phyloP scores from a whole-genome alignment of 2,329 filamentous ascomycete genomes.

The Cladophialophora carrionii region DNA sequence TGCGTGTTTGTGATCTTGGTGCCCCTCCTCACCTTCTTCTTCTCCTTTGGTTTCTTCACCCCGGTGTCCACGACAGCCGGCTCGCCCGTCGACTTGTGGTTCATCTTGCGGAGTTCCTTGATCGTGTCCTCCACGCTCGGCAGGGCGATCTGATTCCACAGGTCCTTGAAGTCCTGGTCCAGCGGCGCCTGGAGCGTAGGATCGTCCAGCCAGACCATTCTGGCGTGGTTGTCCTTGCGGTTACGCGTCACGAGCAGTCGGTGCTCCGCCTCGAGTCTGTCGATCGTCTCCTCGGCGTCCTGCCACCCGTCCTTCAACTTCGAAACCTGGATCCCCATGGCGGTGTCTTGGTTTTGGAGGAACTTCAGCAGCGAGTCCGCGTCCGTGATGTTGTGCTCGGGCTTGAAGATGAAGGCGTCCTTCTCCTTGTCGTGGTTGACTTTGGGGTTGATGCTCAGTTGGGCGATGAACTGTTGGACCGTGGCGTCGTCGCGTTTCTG shows the following conservation, averaged over 20 bases:
- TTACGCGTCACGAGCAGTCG: slow-evolving; percentile 83
- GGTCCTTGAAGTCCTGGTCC: slow-evolving; percentile 77
- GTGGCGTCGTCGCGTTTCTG: slow-evolving; percentile 30
- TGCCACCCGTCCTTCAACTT: slow-evolving; percentile 97
- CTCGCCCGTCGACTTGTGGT: slow-evolving; percentile 82
- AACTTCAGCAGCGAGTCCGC: slow-evolving; percentile 76
- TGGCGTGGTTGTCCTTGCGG: slow-evolving; percentile 86
- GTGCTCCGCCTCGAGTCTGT: slow-evolving; percentile 74
- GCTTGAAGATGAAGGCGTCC: slow-evolving; percentile 79
- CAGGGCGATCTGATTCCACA: slow-evolving; percentile 81
- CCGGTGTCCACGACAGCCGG: slow-evolving; percentile 63
- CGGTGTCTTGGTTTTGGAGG: slow-evolving; percentile 79
- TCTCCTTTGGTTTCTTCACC: slow-evolving; percentile 63
- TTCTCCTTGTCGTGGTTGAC: slow-evolving; percentile 60
- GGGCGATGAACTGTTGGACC: slow-evolving; percentile 23
- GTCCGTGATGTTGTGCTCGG: slow-evolving; percentile 79
- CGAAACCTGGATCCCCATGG: slow-evolving; percentile 78
- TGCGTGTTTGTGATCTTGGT: slow-evolving; percentile 87
- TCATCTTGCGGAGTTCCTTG: slow-evolving; percentile 71
- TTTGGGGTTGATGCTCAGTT: slow-evolving; percentile 55
- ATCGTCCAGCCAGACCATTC: slow-evolving; percentile 88
- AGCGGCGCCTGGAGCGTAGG: slow-evolving; percentile 73
- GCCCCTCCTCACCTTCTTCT: slow-evolving; percentile 72
- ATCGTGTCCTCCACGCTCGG: slow-evolving; percentile 74
- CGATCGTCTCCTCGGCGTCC: slow-evolving; percentile 75